Evolutionary conservation across 306 rosid species (phyloP), one percentile per base, ranked within the genome.

Genomic region (Prunus mongolica): DNA sequence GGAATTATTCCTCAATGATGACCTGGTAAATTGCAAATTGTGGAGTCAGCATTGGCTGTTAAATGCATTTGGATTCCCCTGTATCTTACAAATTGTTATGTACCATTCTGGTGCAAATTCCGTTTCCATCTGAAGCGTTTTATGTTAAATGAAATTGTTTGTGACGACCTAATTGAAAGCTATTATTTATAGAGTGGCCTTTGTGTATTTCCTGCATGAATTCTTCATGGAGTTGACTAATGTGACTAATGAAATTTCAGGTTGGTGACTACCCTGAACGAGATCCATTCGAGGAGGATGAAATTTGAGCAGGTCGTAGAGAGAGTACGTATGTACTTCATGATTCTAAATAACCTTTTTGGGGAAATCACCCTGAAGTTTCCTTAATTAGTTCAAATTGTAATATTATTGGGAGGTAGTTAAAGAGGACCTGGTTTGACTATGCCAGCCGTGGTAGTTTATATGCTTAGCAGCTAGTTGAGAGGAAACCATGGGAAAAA

Each of bases 221-320:
- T 51, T 52, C 57, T 34, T 15, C 52, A 51, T 67, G 52, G 16
- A 13, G n/a, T 54, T 50, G 20, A 44, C 70, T 69, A 55, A 66
- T 76, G 54, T 44, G 38, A 55, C 8, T 20, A 57, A 25, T 69
- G 13, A 8, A 57, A 69, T 87, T 82, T 63, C 88, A 94, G 98
- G 95, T 92, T 32, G 98, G 97, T 22, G 92, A 95, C 85, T 95
- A 78, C 73, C 96, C 95, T n/a, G 97, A 95, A 86, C 82, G 88
- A 75, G 98, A 95, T 84, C 93, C 88, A 45, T 95, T 95, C 14
- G 97, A 92, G 79, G 93, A 87, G 57, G 93, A 89, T 49, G 98
- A 95, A 81, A 90, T 95, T 81, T 95, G 83, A 90, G 81, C 80
- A 71, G 61, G 10, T 13, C 65, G 13, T 6, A 10, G 8, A 15